Evolutionary conservation across 2,329 filamentous ascomycete species (phyloP).

Genomic region (Chaetomium sp.): DNA sequence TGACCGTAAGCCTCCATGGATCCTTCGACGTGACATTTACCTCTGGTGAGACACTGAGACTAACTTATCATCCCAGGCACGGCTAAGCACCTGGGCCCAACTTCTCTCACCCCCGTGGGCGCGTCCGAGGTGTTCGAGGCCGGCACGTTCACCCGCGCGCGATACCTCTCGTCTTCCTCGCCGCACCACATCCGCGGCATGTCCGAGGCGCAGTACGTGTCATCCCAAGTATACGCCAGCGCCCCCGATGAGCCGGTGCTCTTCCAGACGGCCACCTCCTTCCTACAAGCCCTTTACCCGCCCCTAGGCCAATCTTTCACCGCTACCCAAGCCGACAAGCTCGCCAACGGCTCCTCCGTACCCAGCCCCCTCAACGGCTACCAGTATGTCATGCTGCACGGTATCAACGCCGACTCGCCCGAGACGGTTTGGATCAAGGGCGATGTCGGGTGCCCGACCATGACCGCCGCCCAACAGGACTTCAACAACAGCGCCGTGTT

Average conservation of each 20-base stretch:
- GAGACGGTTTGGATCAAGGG: constrained; percentile 20
- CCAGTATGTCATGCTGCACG: constrained; percentile 71
- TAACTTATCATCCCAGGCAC: constrained; percentile 28
- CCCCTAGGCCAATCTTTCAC: constrained; percentile 53
- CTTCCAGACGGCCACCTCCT: constrained; percentile 71
- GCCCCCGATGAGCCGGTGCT: constrained; percentile 71
- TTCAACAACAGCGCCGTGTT: constrained; percentile 47
- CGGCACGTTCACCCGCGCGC: constrained; percentile 67
- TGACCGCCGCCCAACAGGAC: constrained; percentile 47
- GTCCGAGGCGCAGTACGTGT: constrained; percentile 57
- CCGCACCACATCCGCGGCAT: constrained; percentile 58
- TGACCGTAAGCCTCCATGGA: constrained; percentile 53
- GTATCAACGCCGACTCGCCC: constrained; percentile 14
- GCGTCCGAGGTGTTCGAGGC: constrained; percentile 67
- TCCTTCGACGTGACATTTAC: neutral
- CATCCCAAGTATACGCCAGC: constrained; percentile 64
- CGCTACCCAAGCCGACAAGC: constrained; percentile 38
- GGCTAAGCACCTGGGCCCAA: constrained; percentile 64
- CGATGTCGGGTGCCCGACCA: constrained; percentile 41
- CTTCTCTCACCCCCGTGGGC: constrained; percentile 71
- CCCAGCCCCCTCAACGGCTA: constrained; percentile 69
- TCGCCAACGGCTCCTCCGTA: constrained; percentile 64
- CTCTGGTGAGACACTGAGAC: neutral
- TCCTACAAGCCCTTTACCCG: constrained; percentile 82
- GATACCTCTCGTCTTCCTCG: constrained; percentile 62